Evolutionary conservation across 495 filamentous ascomycete genomes (phyloP).

Genomic region (Clavariopsis aquatica): DNA sequence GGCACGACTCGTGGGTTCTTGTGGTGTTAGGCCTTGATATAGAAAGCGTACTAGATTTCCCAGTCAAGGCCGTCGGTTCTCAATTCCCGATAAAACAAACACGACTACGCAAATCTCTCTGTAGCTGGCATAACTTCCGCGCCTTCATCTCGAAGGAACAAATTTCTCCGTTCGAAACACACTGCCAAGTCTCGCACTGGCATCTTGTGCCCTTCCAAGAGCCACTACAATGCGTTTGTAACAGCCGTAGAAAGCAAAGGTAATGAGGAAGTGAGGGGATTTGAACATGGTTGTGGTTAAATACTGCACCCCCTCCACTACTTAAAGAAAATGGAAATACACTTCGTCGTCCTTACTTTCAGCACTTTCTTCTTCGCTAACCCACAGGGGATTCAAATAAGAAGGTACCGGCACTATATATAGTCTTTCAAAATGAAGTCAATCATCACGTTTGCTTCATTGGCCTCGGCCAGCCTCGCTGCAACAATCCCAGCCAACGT

Average conservation of each 20-base stretch:
- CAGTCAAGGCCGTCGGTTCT: background rate
- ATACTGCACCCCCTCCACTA: background rate
- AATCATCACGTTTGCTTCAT: background rate
- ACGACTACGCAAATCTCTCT: background rate
- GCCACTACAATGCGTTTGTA: background rate
- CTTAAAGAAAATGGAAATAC: background rate
- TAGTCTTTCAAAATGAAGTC: constrained; percentile 3
- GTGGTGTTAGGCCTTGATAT: background rate
- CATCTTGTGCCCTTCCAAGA: background rate
- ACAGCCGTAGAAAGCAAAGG: background rate
- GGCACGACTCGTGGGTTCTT: background rate
- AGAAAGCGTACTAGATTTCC: background rate
- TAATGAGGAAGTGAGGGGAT: background rate
- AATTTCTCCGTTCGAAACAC: background rate
- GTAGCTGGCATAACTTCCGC: background rate
- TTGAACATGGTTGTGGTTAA: background rate
- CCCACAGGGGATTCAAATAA: background rate
- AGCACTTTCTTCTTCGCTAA: background rate
- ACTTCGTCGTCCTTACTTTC: background rate
- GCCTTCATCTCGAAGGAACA: background rate
- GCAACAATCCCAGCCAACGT: background rate
- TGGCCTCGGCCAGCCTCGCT: background rate
- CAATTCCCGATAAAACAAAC: background rate
- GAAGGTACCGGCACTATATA: background rate
- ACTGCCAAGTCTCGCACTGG: background rate